phyloP scores from a whole-genome alignment of 768 basidiomycete species.

The Trametes sanguinea region DNA sequence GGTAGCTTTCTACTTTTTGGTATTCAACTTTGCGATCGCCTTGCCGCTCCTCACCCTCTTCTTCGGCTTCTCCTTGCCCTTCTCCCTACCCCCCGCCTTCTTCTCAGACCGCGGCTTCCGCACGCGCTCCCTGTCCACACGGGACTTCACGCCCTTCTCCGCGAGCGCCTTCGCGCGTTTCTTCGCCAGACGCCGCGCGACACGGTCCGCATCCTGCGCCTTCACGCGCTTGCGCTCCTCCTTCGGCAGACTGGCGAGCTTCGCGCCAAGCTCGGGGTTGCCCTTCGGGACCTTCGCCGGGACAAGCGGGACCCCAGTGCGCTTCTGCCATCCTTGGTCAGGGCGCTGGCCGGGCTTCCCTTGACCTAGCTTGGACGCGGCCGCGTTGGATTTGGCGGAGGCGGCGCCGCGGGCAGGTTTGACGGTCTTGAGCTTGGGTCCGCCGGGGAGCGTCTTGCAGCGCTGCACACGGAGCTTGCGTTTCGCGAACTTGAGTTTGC shows the following conservation, averaged over 20 bases:
- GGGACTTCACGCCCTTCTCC: conserved; percentile 39
- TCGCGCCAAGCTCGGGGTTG: conserved; percentile 78
- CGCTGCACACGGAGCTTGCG: conserved; percentile 89
- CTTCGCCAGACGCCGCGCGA: conserved; percentile 85
- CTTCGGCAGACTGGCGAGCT: conserved; percentile 75
- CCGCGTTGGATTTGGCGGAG: conserved; percentile 25
- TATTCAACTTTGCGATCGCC: conserved; percentile 54
- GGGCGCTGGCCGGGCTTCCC: not conserved
- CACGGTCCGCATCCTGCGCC: conserved; percentile 73
- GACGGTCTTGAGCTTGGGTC: conserved; percentile 30
- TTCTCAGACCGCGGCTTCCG: conserved; percentile 44
- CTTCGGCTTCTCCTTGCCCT: conserved; percentile 37
- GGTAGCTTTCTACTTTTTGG: conserved; percentile 49
- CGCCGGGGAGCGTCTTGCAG: conserved; percentile 74
- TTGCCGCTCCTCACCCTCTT: conserved; percentile 58
- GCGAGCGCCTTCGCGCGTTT: conserved; percentile 73
- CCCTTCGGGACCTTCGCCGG: conserved; percentile 61
- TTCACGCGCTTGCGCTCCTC: conserved; percentile 87
- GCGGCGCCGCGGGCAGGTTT: conserved; percentile 26
- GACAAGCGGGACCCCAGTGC: conserved; percentile 8
- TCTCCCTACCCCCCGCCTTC: conserved; percentile 26
- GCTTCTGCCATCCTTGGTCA: not conserved
- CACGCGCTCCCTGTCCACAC: conserved; percentile 47
- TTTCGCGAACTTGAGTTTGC: conserved; percentile 88
- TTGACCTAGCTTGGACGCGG: not conserved